A percentile compares a stretch with the other conserved stretches of the same genome.
phyloP scores from a whole-genome alignment of 1,284 basidiomycete species.

The Boletus semigastroideus region DNA sequence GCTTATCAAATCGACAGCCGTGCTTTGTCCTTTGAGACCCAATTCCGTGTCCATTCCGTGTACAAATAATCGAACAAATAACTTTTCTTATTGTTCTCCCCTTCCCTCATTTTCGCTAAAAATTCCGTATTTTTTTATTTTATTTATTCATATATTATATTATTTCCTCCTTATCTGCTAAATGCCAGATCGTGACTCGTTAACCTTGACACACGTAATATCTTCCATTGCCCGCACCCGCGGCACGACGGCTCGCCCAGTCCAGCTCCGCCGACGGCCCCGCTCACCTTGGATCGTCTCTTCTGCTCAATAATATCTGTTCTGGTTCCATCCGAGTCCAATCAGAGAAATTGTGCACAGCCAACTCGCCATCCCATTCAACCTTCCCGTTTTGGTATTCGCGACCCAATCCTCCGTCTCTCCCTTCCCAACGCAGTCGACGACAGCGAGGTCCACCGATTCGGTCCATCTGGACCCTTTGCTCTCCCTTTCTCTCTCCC shows the following conservation, averaged over 20 bases:
- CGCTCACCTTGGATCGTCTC: conserved; percentile 17
- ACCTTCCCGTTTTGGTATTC: conserved; percentile 26
- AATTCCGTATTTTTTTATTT: conserved; percentile 29
- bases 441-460: too few relatives aligned
- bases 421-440: background rate
- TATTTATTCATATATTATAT: conserved; percentile 9
- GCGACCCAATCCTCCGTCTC: conserved; percentile 21
- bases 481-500: background rate
- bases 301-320: conserved; percentile 5
- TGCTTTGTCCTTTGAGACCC: conserved; percentile 35
- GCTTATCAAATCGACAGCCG: conserved; percentile 33
- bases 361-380: conserved; percentile 18
- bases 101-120: conserved; percentile 28
- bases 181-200: conserved; percentile 33
- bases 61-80: conserved; percentile 41
- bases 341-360: background rate
- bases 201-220: conserved; percentile 33
- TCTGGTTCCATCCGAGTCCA: background rate
- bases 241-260: conserved; percentile 21
- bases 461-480: too few relatives aligned
- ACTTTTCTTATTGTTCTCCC: conserved; percentile 45
- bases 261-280: conserved; percentile 34
- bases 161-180: conserved; percentile 31
- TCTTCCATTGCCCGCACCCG: conserved; percentile 29
- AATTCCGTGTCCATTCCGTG: conserved; percentile 44